Percentiles rank a stretch among this genome's conserved stretches.
Evolutionary conservation across 2,329 filamentous ascomycete genomes (phyloP).

Genomic region (Berkeleyomyces rouxiae): DNA sequence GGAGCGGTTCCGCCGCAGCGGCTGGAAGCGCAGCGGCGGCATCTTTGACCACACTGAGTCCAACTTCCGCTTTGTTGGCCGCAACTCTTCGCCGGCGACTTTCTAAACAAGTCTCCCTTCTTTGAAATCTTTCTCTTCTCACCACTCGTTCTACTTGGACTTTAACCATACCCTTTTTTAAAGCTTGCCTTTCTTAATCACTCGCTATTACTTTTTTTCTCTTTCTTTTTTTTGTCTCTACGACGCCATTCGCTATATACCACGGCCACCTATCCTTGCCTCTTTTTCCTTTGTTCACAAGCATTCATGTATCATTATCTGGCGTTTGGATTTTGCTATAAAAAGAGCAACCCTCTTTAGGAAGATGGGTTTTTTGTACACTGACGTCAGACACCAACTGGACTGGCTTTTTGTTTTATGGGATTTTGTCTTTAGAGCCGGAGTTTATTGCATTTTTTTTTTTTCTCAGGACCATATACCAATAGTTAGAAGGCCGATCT

Average conservation of each 20-base stretch:
- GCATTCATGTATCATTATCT: background rate
- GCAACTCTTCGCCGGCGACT: constrained; percentile 13
- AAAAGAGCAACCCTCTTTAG: too few relatives aligned
- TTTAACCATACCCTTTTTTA: background rate
- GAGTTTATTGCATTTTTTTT: too few relatives aligned
- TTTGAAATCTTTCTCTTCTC: background rate
- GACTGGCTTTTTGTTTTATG: too few relatives aligned
- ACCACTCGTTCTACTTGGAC: background rate
- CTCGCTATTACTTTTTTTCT: background rate
- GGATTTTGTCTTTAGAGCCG: too few relatives aligned
- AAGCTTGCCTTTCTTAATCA: background rate
- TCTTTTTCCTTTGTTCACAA: background rate
- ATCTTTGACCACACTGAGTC: constrained; percentile 15
- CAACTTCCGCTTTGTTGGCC: constrained; percentile 12
- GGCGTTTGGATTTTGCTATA: background rate
- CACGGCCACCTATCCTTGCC: constrained; percentile 8
- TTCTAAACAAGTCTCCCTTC: background rate
- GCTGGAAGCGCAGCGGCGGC: constrained; percentile 18
- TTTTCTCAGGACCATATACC: too few relatives aligned
- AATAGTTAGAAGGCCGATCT: too few relatives aligned
- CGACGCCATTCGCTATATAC: constrained; percentile 10
- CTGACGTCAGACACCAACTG: too few relatives aligned
- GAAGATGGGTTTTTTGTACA: too few relatives aligned
- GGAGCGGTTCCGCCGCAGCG: constrained; percentile 17
- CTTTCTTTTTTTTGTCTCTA: background rate